phyloP scores from a whole-genome alignment of 768 basidiomycete genomes.

The Russula vinacea region DNA sequence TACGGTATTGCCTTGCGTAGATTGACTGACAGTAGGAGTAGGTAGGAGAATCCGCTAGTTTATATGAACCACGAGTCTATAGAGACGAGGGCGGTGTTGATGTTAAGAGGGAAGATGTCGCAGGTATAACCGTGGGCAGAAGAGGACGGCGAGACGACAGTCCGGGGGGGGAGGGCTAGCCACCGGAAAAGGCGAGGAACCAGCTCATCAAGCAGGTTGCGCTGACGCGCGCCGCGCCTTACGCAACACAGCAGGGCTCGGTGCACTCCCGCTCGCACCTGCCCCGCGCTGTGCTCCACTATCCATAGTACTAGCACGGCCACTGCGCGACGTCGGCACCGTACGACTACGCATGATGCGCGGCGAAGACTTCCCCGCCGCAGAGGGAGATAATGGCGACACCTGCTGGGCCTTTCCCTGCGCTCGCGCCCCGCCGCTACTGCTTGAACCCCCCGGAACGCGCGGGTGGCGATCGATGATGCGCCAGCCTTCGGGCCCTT shows the following conservation, averaged over 20 bases:
- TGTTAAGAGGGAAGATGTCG: not conserved
- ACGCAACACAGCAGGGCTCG: conserved; percentile 15
- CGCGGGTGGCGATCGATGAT: conserved; percentile 30
- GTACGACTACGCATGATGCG: conserved; percentile 62
- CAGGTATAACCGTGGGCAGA: not conserved
- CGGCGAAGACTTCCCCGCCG: conserved; percentile 31
- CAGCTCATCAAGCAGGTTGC: conserved; percentile 10
- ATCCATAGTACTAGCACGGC: not conserved
- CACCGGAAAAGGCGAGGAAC: not conserved
- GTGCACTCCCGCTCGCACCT: conserved; percentile 1
- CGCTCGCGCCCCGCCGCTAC: conserved; percentile 28
- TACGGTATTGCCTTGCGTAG: conserved; percentile 1
- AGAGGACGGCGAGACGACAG: not conserved
- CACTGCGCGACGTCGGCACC: conserved; percentile 47
- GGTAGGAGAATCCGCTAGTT: not conserved
- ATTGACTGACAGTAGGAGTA: not conserved
- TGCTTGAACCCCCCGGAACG: conserved; percentile 41
- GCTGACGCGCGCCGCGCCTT: conserved; percentile 27
- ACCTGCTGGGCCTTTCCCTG: too few species aligned
- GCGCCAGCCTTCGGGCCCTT: conserved; percentile 38
- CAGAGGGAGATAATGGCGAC: conserved; percentile 33
- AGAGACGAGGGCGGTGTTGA: not conserved
- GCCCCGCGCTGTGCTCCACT: not conserved
- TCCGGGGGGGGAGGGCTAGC: not conserved
- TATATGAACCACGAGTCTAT: not conserved